Evolutionary conservation across 2,329 filamentous ascomycete species (phyloP).

Genomic region (Epichloe sp.): DNA sequence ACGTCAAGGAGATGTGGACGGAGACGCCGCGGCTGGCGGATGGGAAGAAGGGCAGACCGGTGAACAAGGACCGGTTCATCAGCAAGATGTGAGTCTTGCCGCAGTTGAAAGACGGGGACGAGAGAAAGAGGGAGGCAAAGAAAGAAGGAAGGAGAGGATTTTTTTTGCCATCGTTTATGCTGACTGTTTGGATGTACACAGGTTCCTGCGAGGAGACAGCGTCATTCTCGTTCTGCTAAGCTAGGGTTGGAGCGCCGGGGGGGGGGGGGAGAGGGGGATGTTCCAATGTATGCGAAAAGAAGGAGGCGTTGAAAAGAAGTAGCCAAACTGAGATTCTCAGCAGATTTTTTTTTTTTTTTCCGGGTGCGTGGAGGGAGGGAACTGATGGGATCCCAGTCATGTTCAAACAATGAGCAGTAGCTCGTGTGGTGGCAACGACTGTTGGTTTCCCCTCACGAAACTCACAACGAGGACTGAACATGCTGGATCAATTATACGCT

Average conservation of each 20-base stretch:
- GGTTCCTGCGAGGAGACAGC: slow-evolving; percentile 77
- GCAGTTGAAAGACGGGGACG: neutral
- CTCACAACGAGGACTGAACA: too few relatives aligned
- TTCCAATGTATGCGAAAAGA: neutral
- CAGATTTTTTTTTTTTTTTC: neutral
- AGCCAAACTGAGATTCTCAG: neutral
- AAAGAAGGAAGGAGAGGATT: neutral
- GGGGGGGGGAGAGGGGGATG: too few relatives aligned
- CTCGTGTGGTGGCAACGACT: too few relatives aligned
- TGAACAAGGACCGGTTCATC: slow-evolving; percentile 97
- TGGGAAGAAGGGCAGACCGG: slow-evolving; percentile 76
- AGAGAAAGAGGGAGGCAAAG: too few relatives aligned
- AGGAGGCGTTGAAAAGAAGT: neutral
- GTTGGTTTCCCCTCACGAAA: too few relatives aligned
- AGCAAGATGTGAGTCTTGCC: slow-evolving; percentile 65
- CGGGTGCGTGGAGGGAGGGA: neutral
- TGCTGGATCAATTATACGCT: too few relatives aligned
- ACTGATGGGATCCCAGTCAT: too few relatives aligned
- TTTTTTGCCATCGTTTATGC: neutral
- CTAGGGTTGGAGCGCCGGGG: slow-evolving; percentile 22
- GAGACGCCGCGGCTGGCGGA: slow-evolving; percentile 73
- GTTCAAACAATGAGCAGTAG: too few relatives aligned
- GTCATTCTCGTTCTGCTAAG: slow-evolving; percentile 79
- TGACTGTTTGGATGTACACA: slow-evolving; percentile 18
- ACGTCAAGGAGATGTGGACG: slow-evolving; percentile 96